These are phyloP conservation scores for Neopestalotiopsis sp. DNA, from an alignment of 2,329 filamentous ascomycete species.

Conservation along the genomic window DNA sequence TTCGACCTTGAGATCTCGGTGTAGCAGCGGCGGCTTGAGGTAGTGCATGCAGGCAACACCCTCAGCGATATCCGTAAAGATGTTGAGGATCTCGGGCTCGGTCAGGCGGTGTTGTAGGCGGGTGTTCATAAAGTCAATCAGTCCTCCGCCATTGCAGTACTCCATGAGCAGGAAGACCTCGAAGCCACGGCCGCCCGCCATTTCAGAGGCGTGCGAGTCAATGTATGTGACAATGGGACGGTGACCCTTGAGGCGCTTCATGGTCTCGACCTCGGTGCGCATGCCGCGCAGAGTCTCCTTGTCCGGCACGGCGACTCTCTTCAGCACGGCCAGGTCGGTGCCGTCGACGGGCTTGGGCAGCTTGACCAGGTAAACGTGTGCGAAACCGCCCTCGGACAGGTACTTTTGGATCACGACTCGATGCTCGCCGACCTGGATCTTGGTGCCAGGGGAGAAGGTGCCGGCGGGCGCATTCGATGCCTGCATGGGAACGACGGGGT, in stretches of 20 bases:
- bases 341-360: constrained; percentile 78
- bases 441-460: constrained; percentile 91
- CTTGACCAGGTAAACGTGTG: constrained; percentile 96
- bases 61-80: constrained; percentile 94
- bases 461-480: constrained; percentile 65
- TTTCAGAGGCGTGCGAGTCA: constrained; percentile 94
- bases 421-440: constrained; percentile 94
- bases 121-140: constrained; percentile 99
- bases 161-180: constrained; percentile 99
- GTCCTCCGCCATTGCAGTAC: constrained; percentile 88
- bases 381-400: constrained; percentile 96
- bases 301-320: constrained; percentile 95
- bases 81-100: constrained; percentile 95
- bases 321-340: constrained; percentile 83
- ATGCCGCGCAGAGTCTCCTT: constrained; percentile 94
- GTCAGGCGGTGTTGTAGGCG: constrained; percentile 93
- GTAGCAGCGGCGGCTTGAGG: constrained; percentile 88
- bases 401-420: constrained; percentile 96
- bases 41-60: constrained; percentile 99
- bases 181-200: constrained; percentile 88
- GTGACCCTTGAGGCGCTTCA: constrained; percentile 99
- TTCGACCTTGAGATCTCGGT: constrained; percentile 96
- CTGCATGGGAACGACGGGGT: constrained; percentile 40
- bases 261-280: constrained; percentile 98
- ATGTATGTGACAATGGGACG: constrained; percentile 96